Conservation (phyloP, 345 rosid species). For the Euphorbia tirucalli region DNA sequence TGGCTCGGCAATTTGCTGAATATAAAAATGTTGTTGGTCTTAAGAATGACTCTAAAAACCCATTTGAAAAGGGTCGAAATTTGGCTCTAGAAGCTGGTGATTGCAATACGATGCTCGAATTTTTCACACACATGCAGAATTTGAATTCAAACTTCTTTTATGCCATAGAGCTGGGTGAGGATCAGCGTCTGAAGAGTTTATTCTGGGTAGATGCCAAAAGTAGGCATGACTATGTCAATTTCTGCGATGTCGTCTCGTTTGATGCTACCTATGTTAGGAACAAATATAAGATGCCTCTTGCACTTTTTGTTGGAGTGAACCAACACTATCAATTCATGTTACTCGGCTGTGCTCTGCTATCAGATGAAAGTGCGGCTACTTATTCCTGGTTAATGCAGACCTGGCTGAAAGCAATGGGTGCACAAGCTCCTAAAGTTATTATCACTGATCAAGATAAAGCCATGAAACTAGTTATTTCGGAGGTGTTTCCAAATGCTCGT, state of each 20-base stretch:
- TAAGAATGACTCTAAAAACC: conserved; percentile 38
- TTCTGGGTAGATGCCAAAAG: conserved; percentile 72
- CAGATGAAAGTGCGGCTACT: conserved; percentile 55
- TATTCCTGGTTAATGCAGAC: conserved; percentile 64
- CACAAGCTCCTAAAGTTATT: conserved; percentile 54
- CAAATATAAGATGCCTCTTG: conserved; percentile 67
- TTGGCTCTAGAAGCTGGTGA: conserved; percentile 52
- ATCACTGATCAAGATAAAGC: conserved; percentile 52
- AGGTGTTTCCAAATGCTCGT: conserved; percentile 45
- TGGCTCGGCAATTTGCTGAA: conserved; percentile 70
- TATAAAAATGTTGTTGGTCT: conserved; percentile 54
- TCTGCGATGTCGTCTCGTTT: conserved; percentile 60
- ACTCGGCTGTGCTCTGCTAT: conserved; percentile 64
- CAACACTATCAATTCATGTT: conserved; percentile 61
- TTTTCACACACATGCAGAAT: conserved; percentile 45
- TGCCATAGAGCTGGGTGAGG: conserved; percentile 59
- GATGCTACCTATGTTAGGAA: conserved; percentile 54
- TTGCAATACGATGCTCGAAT: conserved; percentile 45
- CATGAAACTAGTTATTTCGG: conserved; percentile 40
- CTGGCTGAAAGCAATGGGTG: conserved; percentile 68
- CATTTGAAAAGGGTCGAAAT: conserved; percentile 49
- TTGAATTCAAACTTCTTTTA: conserved; percentile 63
- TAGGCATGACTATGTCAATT: conserved; percentile 54
- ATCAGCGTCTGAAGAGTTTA: conserved; percentile 52
- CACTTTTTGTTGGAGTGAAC: conserved; percentile 60